Conservation (phyloP, 2,329 filamentous ascomycete genomes). For the Chrysoporthe deuterocubensis region DNA sequence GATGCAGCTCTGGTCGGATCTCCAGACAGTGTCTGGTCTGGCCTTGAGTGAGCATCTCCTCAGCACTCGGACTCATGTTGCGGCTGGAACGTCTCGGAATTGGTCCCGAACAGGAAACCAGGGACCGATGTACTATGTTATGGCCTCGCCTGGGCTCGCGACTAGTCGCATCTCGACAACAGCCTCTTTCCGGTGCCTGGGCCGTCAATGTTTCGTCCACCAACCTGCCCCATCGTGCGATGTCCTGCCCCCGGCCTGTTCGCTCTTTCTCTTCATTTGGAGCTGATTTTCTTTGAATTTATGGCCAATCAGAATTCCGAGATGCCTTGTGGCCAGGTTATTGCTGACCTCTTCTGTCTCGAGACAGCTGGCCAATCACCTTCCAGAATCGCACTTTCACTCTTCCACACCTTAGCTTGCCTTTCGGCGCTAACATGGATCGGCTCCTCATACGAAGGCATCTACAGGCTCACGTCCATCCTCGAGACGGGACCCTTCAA, state of each 20-base stretch:
- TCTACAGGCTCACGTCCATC: slow-evolving; percentile 40
- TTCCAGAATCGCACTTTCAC: slow-evolving; percentile 30
- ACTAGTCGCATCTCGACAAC: slow-evolving; percentile 12
- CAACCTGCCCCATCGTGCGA: slow-evolving; percentile 9
- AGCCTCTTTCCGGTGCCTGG: slow-evolving; percentile 21
- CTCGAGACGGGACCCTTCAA: slow-evolving; percentile 26
- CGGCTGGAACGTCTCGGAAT: slow-evolving; percentile 27
- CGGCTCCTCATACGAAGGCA: slow-evolving; percentile 29
- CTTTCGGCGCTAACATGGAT: slow-evolving; percentile 34
- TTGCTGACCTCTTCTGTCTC: slow-evolving; percentile 26
- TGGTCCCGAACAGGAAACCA: slow-evolving; percentile 25
- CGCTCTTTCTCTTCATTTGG: slow-evolving; percentile 11
- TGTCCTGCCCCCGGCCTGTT: slow-evolving; percentile 12
- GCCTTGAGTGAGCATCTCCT: not conserved
- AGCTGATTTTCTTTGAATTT: slow-evolving; percentile 28
- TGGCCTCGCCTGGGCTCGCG: slow-evolving; percentile 7
- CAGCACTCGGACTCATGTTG: slow-evolving; percentile 4
- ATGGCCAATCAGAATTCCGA: slow-evolving; percentile 30
- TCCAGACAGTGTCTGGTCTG: slow-evolving; percentile 25
- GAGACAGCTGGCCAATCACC: slow-evolving; percentile 32
- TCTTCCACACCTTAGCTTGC: slow-evolving; percentile 33
- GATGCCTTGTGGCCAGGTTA: slow-evolving; percentile 20
- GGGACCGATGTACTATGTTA: slow-evolving; percentile 14
- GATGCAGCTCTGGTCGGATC: not conserved
- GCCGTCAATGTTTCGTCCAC: slow-evolving; percentile 15